phyloP scores from a whole-genome alignment of 495 filamentous ascomycete species.

The Xylaria palmicola region DNA sequence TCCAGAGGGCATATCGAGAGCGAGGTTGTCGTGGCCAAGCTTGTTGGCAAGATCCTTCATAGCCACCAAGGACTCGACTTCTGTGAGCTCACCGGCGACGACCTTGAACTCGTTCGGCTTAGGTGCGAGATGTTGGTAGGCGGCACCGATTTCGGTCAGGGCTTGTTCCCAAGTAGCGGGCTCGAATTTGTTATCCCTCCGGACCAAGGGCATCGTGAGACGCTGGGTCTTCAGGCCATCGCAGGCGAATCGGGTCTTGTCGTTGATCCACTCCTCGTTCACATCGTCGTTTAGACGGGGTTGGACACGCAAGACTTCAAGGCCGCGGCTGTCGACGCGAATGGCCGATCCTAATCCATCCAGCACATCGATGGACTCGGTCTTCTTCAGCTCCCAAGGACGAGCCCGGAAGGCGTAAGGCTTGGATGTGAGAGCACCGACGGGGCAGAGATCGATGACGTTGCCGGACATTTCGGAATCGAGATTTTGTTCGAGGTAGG shows the following conservation, averaged over 20 bases:
- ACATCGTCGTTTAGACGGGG: constrained; percentile 95
- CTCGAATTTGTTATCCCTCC: constrained; percentile 82
- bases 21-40: constrained; percentile 92
- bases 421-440: constrained; percentile 93
- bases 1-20: constrained; percentile 85
- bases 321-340: constrained; percentile 84
- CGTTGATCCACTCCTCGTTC: constrained; percentile 99
- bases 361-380: constrained; percentile 90
- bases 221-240: constrained; percentile 96
- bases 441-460: constrained; percentile 96
- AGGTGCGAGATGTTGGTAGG: constrained; percentile 70
- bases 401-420: constrained; percentile 96
- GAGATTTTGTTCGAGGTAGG: constrained; percentile 88
- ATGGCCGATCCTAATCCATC: constrained; percentile 94
- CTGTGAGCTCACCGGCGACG: constrained; percentile 84
- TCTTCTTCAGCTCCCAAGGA: constrained; percentile 92
- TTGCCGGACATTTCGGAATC: constrained; percentile 95
- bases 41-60: constrained; percentile 96
- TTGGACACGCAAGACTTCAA: constrained; percentile 93
- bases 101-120: constrained; percentile 94
- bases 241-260: constrained; percentile 95
- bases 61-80: constrained; percentile 88
- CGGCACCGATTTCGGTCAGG: constrained; percentile 76
- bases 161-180: constrained; percentile 94
- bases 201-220: constrained; percentile 86